Evolutionary conservation across 176 grass and related monocot genomes (phyloP), one percentile per base, ranked within the genome.

Genomic region (Musa beccarii): DNA sequence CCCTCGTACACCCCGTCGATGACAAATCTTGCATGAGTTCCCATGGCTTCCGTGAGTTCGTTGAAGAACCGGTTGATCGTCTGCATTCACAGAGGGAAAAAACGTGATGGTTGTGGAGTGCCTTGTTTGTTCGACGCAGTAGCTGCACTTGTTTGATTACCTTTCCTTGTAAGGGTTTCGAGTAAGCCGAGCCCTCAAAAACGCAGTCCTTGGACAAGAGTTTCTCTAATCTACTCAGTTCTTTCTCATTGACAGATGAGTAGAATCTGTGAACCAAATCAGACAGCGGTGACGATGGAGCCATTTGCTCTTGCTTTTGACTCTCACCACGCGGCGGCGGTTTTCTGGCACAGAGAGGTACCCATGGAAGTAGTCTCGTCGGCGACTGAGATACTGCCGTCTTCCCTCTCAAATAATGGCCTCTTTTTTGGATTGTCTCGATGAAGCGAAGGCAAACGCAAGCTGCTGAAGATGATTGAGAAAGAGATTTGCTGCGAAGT

Each of bases 41-140:
- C 89, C 93, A 96, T 96, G 73, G 74, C 83, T 67, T 72, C 51
- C 73, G 89, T 90, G 54, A 96, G 66, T 79, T 79, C 76, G 71
- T 73, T 70, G 59, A 92, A 88, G 80, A 83, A 90, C 12, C 57
- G 69, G 68, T 2, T 70, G 23, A 81, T 76, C 63, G 25, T 54
- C 93, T 96, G 77, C 79, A 85, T 81, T 82, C 34, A 81, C 52
- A 43, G 25, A 51, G 22, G 53, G 43, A 1, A 34, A 19, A 73
- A 49, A 13, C 57, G 66, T 54, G 56, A 16, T 51, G 9, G 83
- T 50, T 51, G 56, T 13, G 68, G 2, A 20, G 74, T 43, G 79
- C 20, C 26, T 14, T 26, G 20, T 14, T 13, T 1, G 17, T 22
- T 20, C 6, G 10, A 66, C n/a, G 22, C 14, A 26, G 21, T 13